Conservation (phyloP, 2,329 filamentous ascomycete genomes). For the Phaeophleospora eucalypticola region DNA sequence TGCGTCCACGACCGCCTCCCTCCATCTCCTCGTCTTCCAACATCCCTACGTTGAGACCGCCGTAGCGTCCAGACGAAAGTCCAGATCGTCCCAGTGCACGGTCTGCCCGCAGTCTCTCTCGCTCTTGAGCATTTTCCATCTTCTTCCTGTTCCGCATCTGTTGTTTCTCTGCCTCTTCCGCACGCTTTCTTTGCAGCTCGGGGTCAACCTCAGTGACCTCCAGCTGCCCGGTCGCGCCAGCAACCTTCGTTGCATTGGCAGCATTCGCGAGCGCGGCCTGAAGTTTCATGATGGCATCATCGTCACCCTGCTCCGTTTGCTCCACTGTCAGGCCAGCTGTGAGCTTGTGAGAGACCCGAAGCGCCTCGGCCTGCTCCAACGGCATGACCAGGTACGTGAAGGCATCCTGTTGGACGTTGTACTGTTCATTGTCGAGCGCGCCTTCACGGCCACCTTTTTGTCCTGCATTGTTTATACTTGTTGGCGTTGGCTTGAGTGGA, state of each 20-base stretch:
- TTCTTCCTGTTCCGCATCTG: conserved; percentile 57
- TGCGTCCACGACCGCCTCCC: conserved; percentile 25
- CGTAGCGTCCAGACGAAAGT: conserved; percentile 41
- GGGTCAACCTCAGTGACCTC: conserved; percentile 69
- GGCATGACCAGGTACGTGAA: conserved; percentile 74
- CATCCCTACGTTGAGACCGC: conserved; percentile 63
- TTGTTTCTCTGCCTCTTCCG: conserved; percentile 71
- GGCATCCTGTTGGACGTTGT: conserved; percentile 64
- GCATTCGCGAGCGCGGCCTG: conserved; percentile 64
- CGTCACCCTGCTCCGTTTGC: conserved; percentile 63
- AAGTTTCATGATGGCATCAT: conserved; percentile 66
- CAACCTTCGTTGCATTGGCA: conserved; percentile 52
- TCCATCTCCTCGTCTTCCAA: conserved; percentile 59
- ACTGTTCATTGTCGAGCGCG: conserved; percentile 46
- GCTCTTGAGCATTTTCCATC: conserved; percentile 63
- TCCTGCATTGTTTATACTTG: conserved; percentile 28
- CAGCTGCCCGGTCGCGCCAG: conserved; percentile 55
- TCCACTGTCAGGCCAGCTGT: conserved; percentile 67
- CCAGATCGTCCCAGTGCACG: conserved; percentile 48
- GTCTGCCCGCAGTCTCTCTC: conserved; percentile 56
- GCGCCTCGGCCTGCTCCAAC: conserved; percentile 61
- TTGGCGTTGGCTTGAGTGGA: conserved; percentile 48
- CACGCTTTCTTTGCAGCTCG: conserved; percentile 68
- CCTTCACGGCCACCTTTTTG: conserved; percentile 32
- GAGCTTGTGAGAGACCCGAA: conserved; percentile 72